Base-by-base conservation (phyloP, 148 eudicot genomes). In the Vaccinium macrocarpon region DNA sequence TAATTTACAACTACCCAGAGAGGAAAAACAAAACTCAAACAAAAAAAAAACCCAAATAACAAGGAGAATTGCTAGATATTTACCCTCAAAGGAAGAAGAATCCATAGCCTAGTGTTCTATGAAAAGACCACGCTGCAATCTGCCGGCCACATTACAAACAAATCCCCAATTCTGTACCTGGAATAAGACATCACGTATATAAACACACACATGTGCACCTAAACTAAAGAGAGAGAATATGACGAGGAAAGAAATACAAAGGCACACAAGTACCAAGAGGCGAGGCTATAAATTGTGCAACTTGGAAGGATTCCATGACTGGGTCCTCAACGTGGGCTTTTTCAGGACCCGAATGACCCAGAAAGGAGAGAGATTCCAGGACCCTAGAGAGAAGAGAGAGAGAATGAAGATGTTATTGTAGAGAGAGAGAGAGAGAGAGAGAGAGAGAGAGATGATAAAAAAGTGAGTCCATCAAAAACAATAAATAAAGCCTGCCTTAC, bases 11-110 rank as follows among this genome's bases (percentile, higher is more conserved):
- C 10, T 32, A 56, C 35, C 70, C 66, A 57, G 27, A 79, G 12
- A 27, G 35, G 55, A 48, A 6, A 55, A 70, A 61, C 23, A 23
- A 32, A 10, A 23, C 38, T 35, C 38, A 64, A 9, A 66, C 2
- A 4, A 25, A 11, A 68, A 13, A 12, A 29, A 13, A 9, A 32
- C 18, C 3, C 15, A 51, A 42, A 72, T 29, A 23, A 56, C 50
- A 79, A 64, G 71, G 11, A 55, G 56, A 56, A 78, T 12, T 66
- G 29, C 50, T 25, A 53, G 56, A 76, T 55, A 27, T 27, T 84
- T 90, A 93, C 96, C 96, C 87, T 93, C 90, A 68, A 90, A 89
- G 86, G 90, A 85, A 53, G 89, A 87, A 62, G 91, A 87, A 88
- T 88, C 90, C 96, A 93, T 93, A 32, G 82, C 81, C 79, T 81